These are phyloP conservation scores for Nepenthes gracilis DNA, from an alignment of 148 eudicot genomes.

Conservation along the genomic window DNA sequence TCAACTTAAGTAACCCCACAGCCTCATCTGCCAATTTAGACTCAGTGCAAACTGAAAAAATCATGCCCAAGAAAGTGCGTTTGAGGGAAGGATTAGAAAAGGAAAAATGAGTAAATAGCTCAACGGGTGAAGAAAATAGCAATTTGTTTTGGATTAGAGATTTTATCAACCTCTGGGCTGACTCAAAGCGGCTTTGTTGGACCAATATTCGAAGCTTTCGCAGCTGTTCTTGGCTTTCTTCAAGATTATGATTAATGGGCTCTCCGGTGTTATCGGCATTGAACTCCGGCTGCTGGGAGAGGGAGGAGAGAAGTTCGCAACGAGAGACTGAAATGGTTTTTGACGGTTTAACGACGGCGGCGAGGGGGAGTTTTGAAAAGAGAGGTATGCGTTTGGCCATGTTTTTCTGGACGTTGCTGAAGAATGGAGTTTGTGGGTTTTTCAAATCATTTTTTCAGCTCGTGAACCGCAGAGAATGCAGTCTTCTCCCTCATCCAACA, in stretches of 20 bases:
- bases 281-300: background rate
- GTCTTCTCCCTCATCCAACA: too few species aligned
- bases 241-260: conserved; percentile 6
- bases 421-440: too few species aligned
- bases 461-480: too few species aligned
- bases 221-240: conserved; percentile 24
- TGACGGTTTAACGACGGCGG: too few species aligned
- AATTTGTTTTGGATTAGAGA: conserved; percentile 22
- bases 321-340: too few species aligned
- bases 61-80: conserved; percentile 18
- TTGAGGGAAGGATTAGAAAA: conserved; percentile 24
- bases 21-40: conserved; percentile 34
- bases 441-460: too few species aligned
- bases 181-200: conserved; percentile 34
- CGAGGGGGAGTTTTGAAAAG: too few species aligned
- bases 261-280: background rate
- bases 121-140: conserved; percentile 19
- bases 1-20: conserved; percentile 18
- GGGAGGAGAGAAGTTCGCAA: background rate
- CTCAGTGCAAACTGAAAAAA: conserved; percentile 40
- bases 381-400: too few species aligned
- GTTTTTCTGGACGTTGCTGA: too few species aligned
- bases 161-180: conserved; percentile 36
- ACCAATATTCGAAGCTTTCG: conserved; percentile 35
- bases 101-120: conserved; percentile 25